Evolutionary conservation across 805 yeast species (phyloP), one percentile per base, ranked within the genome.

Genomic region (Wickerhamiella kurtzmanii): DNA sequence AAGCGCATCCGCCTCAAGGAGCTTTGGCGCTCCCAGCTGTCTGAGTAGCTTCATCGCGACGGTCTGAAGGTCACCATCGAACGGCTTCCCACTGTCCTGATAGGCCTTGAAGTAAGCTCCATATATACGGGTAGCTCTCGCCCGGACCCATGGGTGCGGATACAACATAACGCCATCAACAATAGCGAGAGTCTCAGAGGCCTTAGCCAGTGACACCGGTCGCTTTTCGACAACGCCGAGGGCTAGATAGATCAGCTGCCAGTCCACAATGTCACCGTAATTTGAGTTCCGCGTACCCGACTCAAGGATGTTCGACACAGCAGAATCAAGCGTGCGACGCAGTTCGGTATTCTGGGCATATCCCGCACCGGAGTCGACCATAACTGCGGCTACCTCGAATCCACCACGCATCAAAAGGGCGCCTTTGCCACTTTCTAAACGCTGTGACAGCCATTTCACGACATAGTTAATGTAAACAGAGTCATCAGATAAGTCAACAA

Each of bases 141-240:
- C 68, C 56, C 96, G 75, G 4, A 88, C 82, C 97, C 97, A 88
- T 1, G 92, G 72, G 63, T 88, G 96, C 2, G 96, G 96, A 60
- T 76, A 88, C 44, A 88, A 66, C 46, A 87, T 68, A 22, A 77
- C 64, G 2, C 71, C 72, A 20, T 75, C 67, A 2, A 82, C 63
- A 16, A 63, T 60, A 2, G 60, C 54, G 87, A 73, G 55, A 0
- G 21, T 17, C 5, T 35, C 48, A 3, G 22, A 6, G n/a, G 22
- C 25, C 25, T 16, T 17, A 15, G 17, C 38, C 17, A 5, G 16
- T 11, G 22, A 32, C 36, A 17, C 43, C 41, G 64, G 68, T 55
- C 66, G 69, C 2, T 54, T 56, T 1, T 44, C 36, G 73, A 37
- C 16, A 28, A 43, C 49, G 40, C 69, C 73, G 50, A 87, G 65